Evolutionary conservation across 768 basidiomycete genomes (phyloP).

Genomic region (Lentinula edodes): DNA sequence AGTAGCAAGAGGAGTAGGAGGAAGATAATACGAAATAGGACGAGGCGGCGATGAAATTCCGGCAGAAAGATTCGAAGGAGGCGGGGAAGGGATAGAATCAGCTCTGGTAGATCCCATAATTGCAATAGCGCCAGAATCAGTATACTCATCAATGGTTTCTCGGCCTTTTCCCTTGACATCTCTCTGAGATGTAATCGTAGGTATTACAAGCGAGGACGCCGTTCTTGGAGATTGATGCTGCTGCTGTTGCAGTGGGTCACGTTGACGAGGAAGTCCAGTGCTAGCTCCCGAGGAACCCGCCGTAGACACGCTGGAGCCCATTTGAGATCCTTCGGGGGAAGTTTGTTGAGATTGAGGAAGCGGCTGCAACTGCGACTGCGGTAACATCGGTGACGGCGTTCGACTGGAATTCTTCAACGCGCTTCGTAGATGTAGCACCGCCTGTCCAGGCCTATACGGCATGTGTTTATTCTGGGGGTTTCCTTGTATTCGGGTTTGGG

Average conservation of each 20-base stretch:
- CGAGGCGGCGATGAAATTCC: neutral
- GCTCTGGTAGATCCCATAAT: neutral
- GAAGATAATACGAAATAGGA: neutral
- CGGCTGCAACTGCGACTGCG: no score
- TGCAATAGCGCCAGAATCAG: neutral
- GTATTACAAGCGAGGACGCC: neutral
- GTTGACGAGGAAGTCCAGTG: neutral
- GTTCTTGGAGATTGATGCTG: neutral
- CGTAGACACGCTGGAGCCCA: neutral
- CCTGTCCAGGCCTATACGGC: slow-evolving; percentile 17
- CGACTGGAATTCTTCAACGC: slow-evolving; percentile 52
- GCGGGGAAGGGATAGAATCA: neutral
- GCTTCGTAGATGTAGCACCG: slow-evolving; percentile 51
- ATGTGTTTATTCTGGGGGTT: neutral
- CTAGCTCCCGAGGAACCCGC: neutral
- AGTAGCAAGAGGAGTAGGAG: no score
- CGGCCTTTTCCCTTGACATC: neutral
- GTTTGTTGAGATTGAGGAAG: neutral
- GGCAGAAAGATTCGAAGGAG: neutral
- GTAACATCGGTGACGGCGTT: slow-evolving; percentile 38
- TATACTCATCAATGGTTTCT: neutral
- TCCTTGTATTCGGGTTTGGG: neutral
- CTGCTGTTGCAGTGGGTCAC: no score
- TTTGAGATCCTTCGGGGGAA: neutral
- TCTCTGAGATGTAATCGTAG: neutral